Base-by-base conservation (phyloP, 176 grass and related monocot species). In the Metroxylon sagu region DNA sequence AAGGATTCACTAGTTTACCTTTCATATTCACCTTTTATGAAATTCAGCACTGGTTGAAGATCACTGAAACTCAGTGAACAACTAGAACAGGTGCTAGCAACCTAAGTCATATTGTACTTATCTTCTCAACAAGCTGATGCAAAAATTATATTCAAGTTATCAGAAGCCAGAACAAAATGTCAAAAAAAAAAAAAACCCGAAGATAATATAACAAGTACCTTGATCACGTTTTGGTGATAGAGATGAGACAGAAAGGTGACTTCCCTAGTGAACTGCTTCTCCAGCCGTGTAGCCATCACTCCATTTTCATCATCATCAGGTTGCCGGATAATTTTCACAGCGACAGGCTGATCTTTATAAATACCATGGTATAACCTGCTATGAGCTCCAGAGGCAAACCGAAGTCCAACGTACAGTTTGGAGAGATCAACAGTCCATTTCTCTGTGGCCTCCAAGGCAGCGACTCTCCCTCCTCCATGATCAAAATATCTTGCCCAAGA, bases 231-330 rank as follows among this genome's bases (percentile, higher is more conserved):
- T 23, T 3, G 74, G 63, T 98, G 94, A 60, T 51, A 27, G 18
- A 93, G 81, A 62, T 79, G 94, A 3, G 82, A 89, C 18, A 98
- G 56, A 52, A 75, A 79, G 5, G 63, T 69, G 14, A 89, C 68
- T 71, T 98, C 93, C 60, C 81, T 81, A 52, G 61, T 75, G 72
- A 91, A 98, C 73, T 98, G 87, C 74, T 85, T 89, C 76, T 85
- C 88, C 48, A 98, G 84, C 70, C 75, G 72, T 25, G 73, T 56
- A 48, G 87, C 81, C 66, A 91, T 60, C 29, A 63, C 79, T 62
- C 76, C 82, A 52, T 89, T 76, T 68, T 89, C 76, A 48, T 85
- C 79, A 5, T 71, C 71, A 3, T 76, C 70, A 60, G 84, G 88
- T 26, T 80, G 62, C 31, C 71, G 78, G 66, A 81, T 81, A 64